Evolutionary conservation across 352 stramenopile species (phyloP).

Genomic region (Globisporangium sylvaticum): DNA sequence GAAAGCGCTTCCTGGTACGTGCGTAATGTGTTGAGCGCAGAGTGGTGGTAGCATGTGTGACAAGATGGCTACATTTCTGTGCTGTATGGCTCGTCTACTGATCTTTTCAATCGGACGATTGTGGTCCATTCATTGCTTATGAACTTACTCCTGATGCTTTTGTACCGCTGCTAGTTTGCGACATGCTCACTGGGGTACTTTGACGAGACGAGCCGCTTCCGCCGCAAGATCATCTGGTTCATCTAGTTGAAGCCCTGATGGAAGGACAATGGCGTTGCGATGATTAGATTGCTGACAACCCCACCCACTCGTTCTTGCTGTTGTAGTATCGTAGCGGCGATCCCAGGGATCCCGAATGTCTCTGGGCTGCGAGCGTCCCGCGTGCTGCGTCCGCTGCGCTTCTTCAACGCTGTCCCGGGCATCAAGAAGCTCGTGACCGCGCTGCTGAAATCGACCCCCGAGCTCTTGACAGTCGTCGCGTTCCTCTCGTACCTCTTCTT

Average conservation of each 20-base stretch:
- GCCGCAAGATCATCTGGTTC: constrained; percentile 41
- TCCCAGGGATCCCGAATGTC: constrained; percentile 42
- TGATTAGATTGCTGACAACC: too few species aligned
- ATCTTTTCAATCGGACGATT: too few species aligned
- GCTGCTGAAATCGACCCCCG: constrained; percentile 71
- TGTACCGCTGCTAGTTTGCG: constrained; percentile 25
- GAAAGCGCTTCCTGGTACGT: constrained; percentile 41
- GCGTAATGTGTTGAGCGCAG: neutral
- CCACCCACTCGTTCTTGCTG: too few species aligned
- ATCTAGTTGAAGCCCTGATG: constrained; percentile 48
- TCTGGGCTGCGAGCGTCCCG: constrained; percentile 46
- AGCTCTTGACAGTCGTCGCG: constrained; percentile 72
- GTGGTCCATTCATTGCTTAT: neutral
- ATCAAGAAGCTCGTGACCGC: constrained; percentile 79
- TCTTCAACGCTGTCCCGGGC: constrained; percentile 54
- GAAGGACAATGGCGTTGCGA: too few species aligned
- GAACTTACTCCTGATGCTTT: neutral
- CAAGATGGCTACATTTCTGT: constrained; percentile 3
- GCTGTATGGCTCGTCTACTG: neutral
- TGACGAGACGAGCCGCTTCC: constrained; percentile 40
- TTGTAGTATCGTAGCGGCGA: constrained; percentile 43
- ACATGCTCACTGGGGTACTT: constrained; percentile 50
- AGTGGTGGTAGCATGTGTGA: neutral
- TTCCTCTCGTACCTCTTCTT: constrained; percentile 83
- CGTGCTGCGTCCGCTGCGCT: constrained; percentile 48